These are phyloP conservation scores for Cadophora gregata DNA, from an alignment of 2,329 filamentous ascomycete species.

Conservation along the genomic window DNA sequence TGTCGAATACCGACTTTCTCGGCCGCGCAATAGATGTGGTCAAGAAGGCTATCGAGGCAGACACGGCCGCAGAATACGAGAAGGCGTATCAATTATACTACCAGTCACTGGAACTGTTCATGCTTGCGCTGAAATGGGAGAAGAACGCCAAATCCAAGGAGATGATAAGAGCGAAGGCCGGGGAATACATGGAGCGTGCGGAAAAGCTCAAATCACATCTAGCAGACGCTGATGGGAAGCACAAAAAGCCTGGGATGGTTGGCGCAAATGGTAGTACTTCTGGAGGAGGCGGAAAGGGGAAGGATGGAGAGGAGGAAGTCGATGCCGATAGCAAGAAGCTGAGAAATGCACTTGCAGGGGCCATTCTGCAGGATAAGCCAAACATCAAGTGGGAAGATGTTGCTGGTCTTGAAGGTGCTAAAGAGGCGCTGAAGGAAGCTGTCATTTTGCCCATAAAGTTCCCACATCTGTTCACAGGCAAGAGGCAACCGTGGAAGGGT, in stretches of 20 bases:
- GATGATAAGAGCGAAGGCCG: constrained; percentile 94
- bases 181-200: constrained; percentile 97
- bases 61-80: constrained; percentile 95
- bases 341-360: constrained; percentile 85
- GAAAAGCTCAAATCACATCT: constrained; percentile 97
- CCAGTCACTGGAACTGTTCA: constrained; percentile 94
- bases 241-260: constrained; percentile 73
- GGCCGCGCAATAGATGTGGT: constrained; percentile 96
- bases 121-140: constrained; percentile 99
- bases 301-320: constrained; percentile 67
- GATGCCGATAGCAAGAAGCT: constrained; percentile 97
- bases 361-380: constrained; percentile 92
- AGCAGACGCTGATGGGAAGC: constrained; percentile 72
- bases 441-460: constrained; percentile 99
- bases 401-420: constrained; percentile 89
- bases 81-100: constrained; percentile 98
- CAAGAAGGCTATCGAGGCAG: constrained; percentile 95
- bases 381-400: constrained; percentile 99
- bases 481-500: constrained; percentile 97
- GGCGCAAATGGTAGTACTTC: constrained; percentile 73
- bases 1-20: constrained; percentile 97
- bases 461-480: constrained; percentile 92
- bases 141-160: constrained; percentile 98
- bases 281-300: constrained; percentile 66
- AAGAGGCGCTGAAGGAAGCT: constrained; percentile 96